Conservation (phyloP, 2,329 filamentous ascomycete genomes). For the Rhinocladiella similis region DNA sequence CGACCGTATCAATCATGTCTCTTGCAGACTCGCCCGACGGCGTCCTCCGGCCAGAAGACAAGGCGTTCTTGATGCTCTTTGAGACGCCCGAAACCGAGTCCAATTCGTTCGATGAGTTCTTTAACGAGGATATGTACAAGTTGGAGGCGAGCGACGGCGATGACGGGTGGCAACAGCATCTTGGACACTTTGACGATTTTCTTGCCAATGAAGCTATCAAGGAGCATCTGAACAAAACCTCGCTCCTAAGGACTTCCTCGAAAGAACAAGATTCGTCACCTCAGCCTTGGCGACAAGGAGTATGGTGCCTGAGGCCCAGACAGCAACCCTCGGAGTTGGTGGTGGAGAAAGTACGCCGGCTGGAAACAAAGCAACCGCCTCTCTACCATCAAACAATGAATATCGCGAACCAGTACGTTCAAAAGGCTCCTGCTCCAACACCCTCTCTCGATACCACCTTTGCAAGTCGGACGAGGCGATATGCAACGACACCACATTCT, state of each 20-base stretch:
- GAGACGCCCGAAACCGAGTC: constrained; percentile 53
- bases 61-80: constrained; percentile 53
- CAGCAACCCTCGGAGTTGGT: constrained; percentile 39
- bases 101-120: constrained; percentile 64
- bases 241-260: constrained; percentile 47
- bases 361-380: constrained; percentile 20
- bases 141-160: constrained; percentile 42
- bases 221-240: constrained; percentile 53
- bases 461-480: constrained; percentile 25
- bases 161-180: constrained; percentile 48
- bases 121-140: constrained; percentile 58
- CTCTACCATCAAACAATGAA: constrained; percentile 36
- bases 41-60: constrained; percentile 50
- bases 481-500: constrained; percentile 35
- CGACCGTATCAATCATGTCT: constrained; percentile 27
- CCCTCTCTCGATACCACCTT: constrained; percentile 12
- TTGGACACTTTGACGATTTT: constrained; percentile 52
- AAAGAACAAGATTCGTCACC: constrained; percentile 43
- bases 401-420: constrained; percentile 31
- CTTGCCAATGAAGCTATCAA: constrained; percentile 52
- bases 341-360: constrained; percentile 34
- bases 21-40: constrained; percentile 26
- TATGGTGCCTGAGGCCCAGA: constrained; percentile 53
- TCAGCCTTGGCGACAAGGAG: constrained; percentile 56
- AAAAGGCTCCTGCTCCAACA: constrained; percentile 24